These are phyloP conservation scores for Euphorbia lathyris DNA, from an alignment of 345 rosid species.

Conservation along the genomic window DNA sequence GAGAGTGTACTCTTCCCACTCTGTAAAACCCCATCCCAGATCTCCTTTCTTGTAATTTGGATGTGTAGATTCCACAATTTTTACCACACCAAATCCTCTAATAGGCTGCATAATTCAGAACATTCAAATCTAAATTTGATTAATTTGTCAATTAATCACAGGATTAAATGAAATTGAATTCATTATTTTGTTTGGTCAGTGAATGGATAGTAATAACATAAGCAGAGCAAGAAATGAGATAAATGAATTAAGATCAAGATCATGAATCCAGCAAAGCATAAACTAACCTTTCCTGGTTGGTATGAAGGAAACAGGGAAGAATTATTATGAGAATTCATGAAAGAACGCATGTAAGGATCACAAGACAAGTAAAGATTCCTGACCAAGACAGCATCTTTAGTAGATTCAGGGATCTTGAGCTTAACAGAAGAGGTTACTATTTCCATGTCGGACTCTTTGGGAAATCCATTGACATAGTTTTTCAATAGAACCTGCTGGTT, in stretches of 20 bases:
- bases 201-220: not conserved
- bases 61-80: conserved; percentile 52
- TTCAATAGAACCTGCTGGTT: conserved; percentile 16
- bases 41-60: conserved; percentile 54
- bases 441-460: conserved; percentile 16
- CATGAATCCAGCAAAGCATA: not conserved
- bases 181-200: too few relatives aligned
- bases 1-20: conserved; percentile 66
- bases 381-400: conserved; percentile 13
- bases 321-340: conserved; percentile 3
- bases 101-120: conserved; percentile 43
- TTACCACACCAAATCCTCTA: conserved; percentile 52
- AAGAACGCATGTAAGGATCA: conserved; percentile 20
- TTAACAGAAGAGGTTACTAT: not conserved
- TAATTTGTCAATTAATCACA: not conserved
- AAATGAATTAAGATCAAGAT: too few relatives aligned
- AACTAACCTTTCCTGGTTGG: conserved; percentile 16
- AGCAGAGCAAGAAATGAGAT: too few relatives aligned
- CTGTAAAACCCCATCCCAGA: conserved; percentile 48
- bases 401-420: not conserved
- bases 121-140: not conserved
- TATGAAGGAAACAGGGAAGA: not conserved
- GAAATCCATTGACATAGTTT: conserved; percentile 9
- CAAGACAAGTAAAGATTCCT: conserved; percentile 21
- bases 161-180: not conserved